These are phyloP conservation scores for Aspergillus ibericus DNA, from an alignment of 2,329 filamentous ascomycete species.

Conservation along the genomic window DNA sequence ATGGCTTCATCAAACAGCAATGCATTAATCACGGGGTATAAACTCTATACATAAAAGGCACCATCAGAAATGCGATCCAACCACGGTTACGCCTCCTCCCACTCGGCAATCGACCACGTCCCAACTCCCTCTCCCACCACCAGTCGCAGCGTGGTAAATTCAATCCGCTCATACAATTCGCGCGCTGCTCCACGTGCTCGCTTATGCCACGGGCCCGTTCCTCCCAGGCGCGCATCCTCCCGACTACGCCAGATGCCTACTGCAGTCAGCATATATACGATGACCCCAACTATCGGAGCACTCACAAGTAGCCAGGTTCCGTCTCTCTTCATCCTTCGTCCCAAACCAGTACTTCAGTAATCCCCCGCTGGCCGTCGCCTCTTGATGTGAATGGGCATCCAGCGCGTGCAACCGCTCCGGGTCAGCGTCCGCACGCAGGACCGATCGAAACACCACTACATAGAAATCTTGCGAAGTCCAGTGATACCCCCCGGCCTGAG, in stretches of 20 bases:
- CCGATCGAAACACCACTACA: constrained; percentile 79
- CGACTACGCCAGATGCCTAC: constrained; percentile 65
- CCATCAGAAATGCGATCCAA: not conserved
- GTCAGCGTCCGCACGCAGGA: constrained; percentile 66
- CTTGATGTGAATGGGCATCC: constrained; percentile 75
- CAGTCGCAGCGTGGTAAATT: constrained; percentile 64
- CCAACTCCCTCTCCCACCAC: constrained; percentile 65
- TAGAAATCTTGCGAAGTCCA: constrained; percentile 72
- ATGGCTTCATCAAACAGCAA: not conserved
- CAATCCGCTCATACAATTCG: constrained; percentile 61
- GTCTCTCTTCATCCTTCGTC: constrained; percentile 63
- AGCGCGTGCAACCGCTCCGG: constrained; percentile 68
- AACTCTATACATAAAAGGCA: not conserved
- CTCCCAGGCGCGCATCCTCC: constrained; percentile 62
- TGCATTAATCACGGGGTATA: not conserved
- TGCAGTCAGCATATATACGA: constrained; percentile 1
- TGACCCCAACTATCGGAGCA: constrained; percentile 8
- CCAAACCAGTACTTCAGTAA: constrained; percentile 96
- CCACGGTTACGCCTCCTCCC: constrained; percentile 37
- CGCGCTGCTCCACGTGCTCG: constrained; percentile 52
- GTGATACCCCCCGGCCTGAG: constrained; percentile 45
- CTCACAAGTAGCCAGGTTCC: constrained; percentile 80
- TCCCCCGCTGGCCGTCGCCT: constrained; percentile 76
- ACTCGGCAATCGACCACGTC: constrained; percentile 64
- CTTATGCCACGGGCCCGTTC: constrained; percentile 57